phyloP scores from a whole-genome alignment of 352 stramenopile genomes.

The Phytopythium vexans region DNA sequence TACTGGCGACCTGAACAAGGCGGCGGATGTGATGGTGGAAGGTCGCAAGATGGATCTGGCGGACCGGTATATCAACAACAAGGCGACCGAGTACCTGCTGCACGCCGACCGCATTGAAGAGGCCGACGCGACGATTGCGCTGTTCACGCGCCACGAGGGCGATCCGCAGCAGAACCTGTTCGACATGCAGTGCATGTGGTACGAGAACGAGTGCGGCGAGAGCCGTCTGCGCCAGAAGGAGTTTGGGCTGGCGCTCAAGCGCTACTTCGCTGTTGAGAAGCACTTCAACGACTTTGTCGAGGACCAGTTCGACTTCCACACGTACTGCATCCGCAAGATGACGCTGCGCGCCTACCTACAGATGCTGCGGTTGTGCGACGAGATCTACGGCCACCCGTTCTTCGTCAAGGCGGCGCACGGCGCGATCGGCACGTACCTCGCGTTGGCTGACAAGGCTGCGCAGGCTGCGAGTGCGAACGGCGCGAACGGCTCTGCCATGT shows the following conservation, averaged over 20 bases:
- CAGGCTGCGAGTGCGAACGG: constrained; percentile 35
- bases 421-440: constrained; percentile 89
- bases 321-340: constrained; percentile 98
- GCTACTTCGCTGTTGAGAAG: constrained; percentile 94
- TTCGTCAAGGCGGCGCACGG: constrained; percentile 88
- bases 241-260: constrained; percentile 91
- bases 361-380: constrained; percentile 93
- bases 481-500: constrained; percentile 84
- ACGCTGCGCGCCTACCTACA: constrained; percentile 95
- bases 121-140: constrained; percentile 91
- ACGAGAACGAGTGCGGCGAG: constrained; percentile 91
- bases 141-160: constrained; percentile 97
- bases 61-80: constrained; percentile 99
- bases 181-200: constrained; percentile 99
- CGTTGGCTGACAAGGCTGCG: constrained; percentile 71
- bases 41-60: constrained; percentile 94
- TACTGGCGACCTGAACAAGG: constrained; percentile 87
- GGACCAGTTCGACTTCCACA: constrained; percentile 99
- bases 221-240: constrained; percentile 60
- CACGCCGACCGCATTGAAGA: constrained; percentile 91
- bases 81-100: constrained; percentile 97
- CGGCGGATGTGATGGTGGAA: constrained; percentile 90
- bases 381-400: constrained; percentile 87
- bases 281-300: constrained; percentile 98
- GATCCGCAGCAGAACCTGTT: constrained; percentile 96